Base-by-base conservation (phyloP, 106 monocot genomes). In the Dioscorea alata region DNA sequence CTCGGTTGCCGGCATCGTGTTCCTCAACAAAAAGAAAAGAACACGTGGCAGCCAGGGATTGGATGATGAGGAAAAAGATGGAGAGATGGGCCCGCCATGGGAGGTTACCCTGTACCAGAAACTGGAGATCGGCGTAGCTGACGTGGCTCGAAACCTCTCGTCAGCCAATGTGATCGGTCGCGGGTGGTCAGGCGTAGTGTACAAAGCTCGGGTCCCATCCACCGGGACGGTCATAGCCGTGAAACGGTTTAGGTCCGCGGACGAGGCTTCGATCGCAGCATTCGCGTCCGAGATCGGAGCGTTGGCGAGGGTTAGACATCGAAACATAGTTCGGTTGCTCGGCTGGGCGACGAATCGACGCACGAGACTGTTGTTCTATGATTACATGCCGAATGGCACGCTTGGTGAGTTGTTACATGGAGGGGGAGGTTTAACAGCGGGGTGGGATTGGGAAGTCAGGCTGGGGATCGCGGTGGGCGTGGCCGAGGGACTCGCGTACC, bases 31-130 rank as follows among this genome's bases (percentile, higher is more conserved):
- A 4, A 70, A 77, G 23, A 15, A 69, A 19, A 60, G 50, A 33
- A 20, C 60, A 0, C 6, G 34, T 34, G 15, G 49, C 23, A 33
- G 59, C 18, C 35, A 19, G 49, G 64, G 54, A 23, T 59, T 33
- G 70, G 66, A 18, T 13, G 78, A 76, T 23, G 77, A 54, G 57
- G 78, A 72, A 72, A 68, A 68, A 59, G 90, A 87, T 49, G 78
- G 80, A 22, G 93, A 90, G 23, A 70, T 94, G 73, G 72, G 80
- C 12, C 78, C 82, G 13, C 90, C 90, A 15, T 96, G 96, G 91
- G 91, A 96, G 61, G 82, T 91, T 60, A 96, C 88, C 0, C 75
- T 91, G 56, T 89, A 85, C 82, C 91, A 91, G 73, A 96, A 96
- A 78, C 33, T 86, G 20, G 95, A 91, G 49, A 73, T 96, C 22